Conservation (phyloP, 106 monocot species). For the Allium cepa region DNA sequence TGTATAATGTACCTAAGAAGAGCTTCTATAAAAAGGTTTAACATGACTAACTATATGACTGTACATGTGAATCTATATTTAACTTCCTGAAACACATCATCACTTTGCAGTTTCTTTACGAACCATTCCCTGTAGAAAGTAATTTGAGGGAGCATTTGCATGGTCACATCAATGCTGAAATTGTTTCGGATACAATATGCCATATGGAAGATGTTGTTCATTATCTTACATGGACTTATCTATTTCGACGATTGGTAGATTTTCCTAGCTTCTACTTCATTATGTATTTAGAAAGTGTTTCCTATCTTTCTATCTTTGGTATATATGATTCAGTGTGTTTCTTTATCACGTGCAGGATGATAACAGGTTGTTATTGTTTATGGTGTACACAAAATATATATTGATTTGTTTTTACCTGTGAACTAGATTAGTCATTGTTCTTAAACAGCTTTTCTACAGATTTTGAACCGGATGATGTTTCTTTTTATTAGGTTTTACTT, state of each 20-base stretch:
- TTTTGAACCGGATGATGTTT: too few species aligned
- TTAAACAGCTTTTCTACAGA: too few species aligned
- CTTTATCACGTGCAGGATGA: too few species aligned
- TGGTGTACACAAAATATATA: too few species aligned
- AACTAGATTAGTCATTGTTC: too few species aligned
- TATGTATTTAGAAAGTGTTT: too few species aligned
- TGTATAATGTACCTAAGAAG: constrained; percentile 55
- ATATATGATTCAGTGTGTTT: neutral
- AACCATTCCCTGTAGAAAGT: constrained; percentile 98
- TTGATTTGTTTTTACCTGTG: too few species aligned
- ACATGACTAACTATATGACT: too few species aligned
- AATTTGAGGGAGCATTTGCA: constrained; percentile 90
- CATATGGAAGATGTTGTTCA: constrained; percentile 92
- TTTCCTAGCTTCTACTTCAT: neutral
- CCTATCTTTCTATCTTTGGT: neutral
- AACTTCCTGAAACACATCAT: constrained; percentile 5
- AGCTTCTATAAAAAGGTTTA: constrained; percentile 97
- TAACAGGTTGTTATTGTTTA: too few species aligned
- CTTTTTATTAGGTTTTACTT: too few species aligned
- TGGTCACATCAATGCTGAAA: constrained; percentile 95
- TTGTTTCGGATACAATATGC: constrained; percentile 85
- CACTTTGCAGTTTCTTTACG: constrained; percentile 81
- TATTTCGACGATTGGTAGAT: constrained; percentile 84
- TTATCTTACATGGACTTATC: constrained; percentile 97
- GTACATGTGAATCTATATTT: too few species aligned